Conservation (phyloP, 441 rosid genomes). For the Hura crepitans region DNA sequence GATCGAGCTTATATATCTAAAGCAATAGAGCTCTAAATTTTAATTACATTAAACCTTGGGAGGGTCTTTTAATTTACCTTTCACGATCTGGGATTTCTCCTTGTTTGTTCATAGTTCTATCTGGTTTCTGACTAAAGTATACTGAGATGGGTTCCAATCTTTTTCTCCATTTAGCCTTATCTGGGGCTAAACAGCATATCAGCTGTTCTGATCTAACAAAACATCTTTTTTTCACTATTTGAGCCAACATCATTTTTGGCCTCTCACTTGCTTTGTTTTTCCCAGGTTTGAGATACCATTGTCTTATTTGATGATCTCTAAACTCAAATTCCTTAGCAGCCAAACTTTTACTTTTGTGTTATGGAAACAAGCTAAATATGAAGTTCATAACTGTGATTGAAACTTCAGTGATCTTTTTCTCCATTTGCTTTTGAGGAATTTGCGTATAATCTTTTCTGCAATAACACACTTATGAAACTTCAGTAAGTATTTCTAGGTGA, state of each 20-base stretch:
- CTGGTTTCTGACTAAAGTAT: too few species aligned
- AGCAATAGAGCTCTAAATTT: too few species aligned
- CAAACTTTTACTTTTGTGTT: background rate
- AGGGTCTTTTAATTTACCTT: too few species aligned
- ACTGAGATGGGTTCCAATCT: too few species aligned
- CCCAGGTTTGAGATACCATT: too few species aligned
- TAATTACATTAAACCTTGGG: too few species aligned
- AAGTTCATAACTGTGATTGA: background rate
- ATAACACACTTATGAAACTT: background rate
- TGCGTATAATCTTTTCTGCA: background rate
- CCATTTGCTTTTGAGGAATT: background rate
- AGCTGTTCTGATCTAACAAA: background rate
- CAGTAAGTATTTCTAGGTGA: background rate
- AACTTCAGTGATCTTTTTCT: too few species aligned
- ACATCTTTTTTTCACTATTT: background rate
- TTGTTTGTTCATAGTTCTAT: too few species aligned
- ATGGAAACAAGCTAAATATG: background rate
- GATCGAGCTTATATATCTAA: too few species aligned
- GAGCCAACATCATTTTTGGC: background rate
- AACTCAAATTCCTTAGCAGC: background rate
- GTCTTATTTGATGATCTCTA: background rate
- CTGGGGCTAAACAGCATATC: background rate
- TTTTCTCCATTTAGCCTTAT: background rate
- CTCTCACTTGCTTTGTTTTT: background rate
- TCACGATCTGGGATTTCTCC: too few species aligned